Percentiles rank a stretch among this genome's conserved stretches.
Evolutionary conservation across 2,329 filamentous ascomycete genomes (phyloP).

Genomic region (Laburnicola sp.): DNA sequence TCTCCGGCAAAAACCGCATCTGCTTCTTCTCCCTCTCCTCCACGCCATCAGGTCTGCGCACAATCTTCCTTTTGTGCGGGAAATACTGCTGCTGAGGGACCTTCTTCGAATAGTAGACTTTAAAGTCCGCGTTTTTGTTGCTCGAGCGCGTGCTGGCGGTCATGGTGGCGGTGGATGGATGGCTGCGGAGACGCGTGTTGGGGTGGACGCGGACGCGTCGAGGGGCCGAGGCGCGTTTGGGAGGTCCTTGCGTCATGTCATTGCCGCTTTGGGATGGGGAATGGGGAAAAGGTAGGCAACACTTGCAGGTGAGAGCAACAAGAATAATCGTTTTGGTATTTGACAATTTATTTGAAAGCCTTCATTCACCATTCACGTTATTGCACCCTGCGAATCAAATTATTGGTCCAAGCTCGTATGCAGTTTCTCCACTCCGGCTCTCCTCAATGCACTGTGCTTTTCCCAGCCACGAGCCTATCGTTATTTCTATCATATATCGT

Average conservation of each 20-base stretch:
- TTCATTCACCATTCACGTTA: no score
- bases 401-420: no score
- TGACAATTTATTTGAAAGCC: no score
- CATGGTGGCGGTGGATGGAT: slow-evolving; percentile 23
- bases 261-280: background rate
- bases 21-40: slow-evolving; percentile 31
- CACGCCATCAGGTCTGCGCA: slow-evolving; percentile 23
- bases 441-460: no score
- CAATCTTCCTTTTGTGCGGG: slow-evolving; percentile 32
- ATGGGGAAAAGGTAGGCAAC: no score
- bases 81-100: slow-evolving; percentile 35
- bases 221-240: background rate
- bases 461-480: no score
- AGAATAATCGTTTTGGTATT: no score
- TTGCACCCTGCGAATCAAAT: no score
- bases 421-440: no score
- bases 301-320: no score
- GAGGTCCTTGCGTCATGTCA: no score
- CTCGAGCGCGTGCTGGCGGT: slow-evolving; percentile 31
- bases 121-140: slow-evolving; percentile 30
- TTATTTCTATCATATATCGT: background rate
- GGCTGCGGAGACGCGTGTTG: background rate
- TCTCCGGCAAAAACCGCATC: slow-evolving; percentile 35
- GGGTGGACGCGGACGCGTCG: background rate
- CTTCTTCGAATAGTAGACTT: slow-evolving; percentile 39